Percentiles rank a stretch among this genome's conserved stretches.
phyloP scores from a whole-genome alignment of 192 early-diverging fungal species.

The Lobosporangium transversale region DNA sequence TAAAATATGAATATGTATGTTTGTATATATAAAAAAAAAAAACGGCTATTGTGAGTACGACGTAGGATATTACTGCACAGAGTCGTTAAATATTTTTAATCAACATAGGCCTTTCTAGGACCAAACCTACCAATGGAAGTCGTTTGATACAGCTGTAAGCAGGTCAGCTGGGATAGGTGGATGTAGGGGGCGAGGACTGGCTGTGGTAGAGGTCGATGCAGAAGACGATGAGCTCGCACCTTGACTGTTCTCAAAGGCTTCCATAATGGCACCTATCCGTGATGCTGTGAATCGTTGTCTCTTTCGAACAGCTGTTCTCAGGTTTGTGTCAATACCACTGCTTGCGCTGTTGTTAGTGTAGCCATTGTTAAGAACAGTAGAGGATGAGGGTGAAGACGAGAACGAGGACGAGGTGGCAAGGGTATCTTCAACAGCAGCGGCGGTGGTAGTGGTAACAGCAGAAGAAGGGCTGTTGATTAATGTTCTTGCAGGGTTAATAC shows the following conservation, averaged over 20 bases:
- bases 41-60: too few relatives aligned
- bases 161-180: slow-evolving; percentile 8
- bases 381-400: too few relatives aligned
- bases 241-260: too few relatives aligned
- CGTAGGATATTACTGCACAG: too few relatives aligned
- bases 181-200: background rate
- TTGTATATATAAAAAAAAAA: too few relatives aligned
- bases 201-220: background rate
- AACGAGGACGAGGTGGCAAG: background rate
- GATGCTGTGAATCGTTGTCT: slow-evolving; percentile 36
- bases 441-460: background rate
- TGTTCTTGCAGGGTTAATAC: too few relatives aligned
- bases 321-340: slow-evolving; percentile 12
- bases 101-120: too few relatives aligned
- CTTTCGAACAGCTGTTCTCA: slow-evolving; percentile 35
- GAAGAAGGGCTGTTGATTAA: too few relatives aligned
- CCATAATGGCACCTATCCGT: slow-evolving; percentile 1
- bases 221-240: background rate
- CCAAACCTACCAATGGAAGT: slow-evolving; percentile 33
- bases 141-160: slow-evolving; percentile 11
- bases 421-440: background rate
- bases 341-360: slow-evolving; percentile 6
- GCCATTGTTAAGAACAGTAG: too few relatives aligned
- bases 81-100: too few relatives aligned
- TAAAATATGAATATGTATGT: too few relatives aligned